Percentiles rank a stretch among this genome's conserved stretches.
These are phyloP conservation scores for Aureobasidium subglaciale DNA, from an alignment of 2,329 filamentous ascomycete genomes.

Conservation along the genomic window DNA sequence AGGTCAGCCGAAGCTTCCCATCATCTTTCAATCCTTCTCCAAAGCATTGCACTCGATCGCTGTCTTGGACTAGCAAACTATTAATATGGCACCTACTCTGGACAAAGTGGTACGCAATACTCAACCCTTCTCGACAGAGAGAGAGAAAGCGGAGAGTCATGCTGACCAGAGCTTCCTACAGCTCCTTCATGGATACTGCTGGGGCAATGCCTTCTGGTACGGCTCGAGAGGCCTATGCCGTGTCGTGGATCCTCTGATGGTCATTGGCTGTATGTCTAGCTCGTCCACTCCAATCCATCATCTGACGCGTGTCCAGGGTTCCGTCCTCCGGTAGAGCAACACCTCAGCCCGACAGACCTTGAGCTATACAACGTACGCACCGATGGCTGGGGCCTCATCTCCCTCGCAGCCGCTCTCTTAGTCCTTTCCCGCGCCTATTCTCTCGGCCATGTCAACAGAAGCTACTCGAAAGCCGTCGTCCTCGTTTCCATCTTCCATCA, in stretches of 20 bases:
- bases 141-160: background rate
- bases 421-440: conserved; percentile 28
- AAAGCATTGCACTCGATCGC: background rate
- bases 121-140: background rate
- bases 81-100: background rate
- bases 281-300: background rate
- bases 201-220: conserved; percentile 32
- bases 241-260: conserved; percentile 28
- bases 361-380: conserved; percentile 32
- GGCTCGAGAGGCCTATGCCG: conserved; percentile 26
- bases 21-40: background rate
- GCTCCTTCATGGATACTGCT: conserved; percentile 26
- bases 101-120: background rate
- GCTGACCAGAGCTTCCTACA: conserved; percentile 10
- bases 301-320: conserved; percentile 21
- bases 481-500: conserved; percentile 30
- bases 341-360: conserved; percentile 25
- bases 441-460: conserved; percentile 24
- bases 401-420: conserved; percentile 26
- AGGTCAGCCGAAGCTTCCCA: background rate
- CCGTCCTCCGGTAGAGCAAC: conserved; percentile 24
- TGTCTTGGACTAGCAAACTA: no score
- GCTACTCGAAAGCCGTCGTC: conserved; percentile 27
- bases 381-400: conserved; percentile 30
- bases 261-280: conserved; percentile 23